Base-by-base conservation (phyloP, 2,329 filamentous ascomycete species). In the Pseudogymnoascus sp. region DNA sequence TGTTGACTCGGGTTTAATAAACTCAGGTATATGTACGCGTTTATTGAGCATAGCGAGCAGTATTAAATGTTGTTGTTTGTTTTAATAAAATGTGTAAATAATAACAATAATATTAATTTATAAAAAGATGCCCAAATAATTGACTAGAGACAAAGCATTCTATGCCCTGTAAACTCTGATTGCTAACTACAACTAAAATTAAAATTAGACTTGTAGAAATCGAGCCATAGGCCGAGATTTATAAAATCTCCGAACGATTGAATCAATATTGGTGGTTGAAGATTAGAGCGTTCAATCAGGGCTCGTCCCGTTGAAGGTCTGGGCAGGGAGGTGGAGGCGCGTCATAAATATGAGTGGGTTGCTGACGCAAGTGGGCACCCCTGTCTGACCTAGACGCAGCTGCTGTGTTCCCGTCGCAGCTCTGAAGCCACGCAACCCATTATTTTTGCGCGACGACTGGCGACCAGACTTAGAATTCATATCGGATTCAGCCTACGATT, bases 341-440 rank as follows among this genome's bases (percentile, higher is more conserved):
- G 49, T 33, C 49, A 55, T 55, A 33, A 55, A 55, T 55, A 55
- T 35, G 49, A 14, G 49, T 55, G 49, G 49, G 49, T 11, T 16
- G 49, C 49, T 55, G 49, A 55, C 49, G 49, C 49, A 55, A 33
- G 49, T 55, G 49, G 28, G 49, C 28, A 55, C 49, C 49, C 49
- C 49, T 55, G 49, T 55, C 49, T 33, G 49, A 18, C 49, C 49
- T 16, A 55, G 12, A 6, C 33, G 28, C 49, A 33, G 33, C 49
- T 55, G 49, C 9, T 33, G 49, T 55, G 49, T 55, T 55, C 33
- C 49, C 49, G 11, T 33, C 28, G 28, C 28, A 60, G 38, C 58
- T 60, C 58, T 40, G 58, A 60, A 60, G 58, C 58, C 58, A 60
- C 58, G 58, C 58, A 60, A 60, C 58, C 35, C 35, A 38, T 25